Percentiles rank a stretch among this genome's conserved stretches.
Evolutionary conservation across 2,329 filamentous ascomycete species (phyloP).

Genomic region (Bipolaris sorokiniana): DNA sequence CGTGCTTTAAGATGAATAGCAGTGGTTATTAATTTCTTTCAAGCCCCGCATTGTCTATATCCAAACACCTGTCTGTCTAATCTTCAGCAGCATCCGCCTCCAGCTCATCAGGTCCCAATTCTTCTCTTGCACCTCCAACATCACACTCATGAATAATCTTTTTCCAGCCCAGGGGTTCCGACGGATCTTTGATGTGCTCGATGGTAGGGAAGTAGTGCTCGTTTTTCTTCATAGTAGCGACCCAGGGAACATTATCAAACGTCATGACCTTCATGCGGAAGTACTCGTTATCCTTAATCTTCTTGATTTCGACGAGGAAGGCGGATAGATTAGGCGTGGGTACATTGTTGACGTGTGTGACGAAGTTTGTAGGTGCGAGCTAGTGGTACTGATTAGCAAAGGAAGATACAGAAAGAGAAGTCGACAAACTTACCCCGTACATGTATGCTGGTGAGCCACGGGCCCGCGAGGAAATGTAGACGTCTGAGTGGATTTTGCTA

Average conservation of each 20-base stretch:
- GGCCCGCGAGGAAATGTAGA: constrained; percentile 85
- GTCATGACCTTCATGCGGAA: constrained; percentile 97
- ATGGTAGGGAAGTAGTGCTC: constrained; percentile 87
- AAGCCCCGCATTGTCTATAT: too few relatives aligned
- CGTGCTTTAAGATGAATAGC: too few relatives aligned
- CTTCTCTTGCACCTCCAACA: constrained; percentile 44
- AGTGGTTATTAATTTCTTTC: too few relatives aligned
- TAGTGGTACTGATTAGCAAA: constrained; percentile 54
- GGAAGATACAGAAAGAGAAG: constrained; percentile 49
- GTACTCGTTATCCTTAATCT: constrained; percentile 96
- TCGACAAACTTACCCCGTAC: constrained; percentile 40
- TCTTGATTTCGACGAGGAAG: constrained; percentile 80
- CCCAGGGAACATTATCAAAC: constrained; percentile 98
- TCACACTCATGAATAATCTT: constrained; percentile 62
- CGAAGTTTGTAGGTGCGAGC: constrained; percentile 96
- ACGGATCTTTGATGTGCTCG: constrained; percentile 66
- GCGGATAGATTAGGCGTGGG: constrained; percentile 80
- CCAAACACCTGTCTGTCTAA: constrained; percentile 2
- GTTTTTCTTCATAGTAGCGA: constrained; percentile 99
- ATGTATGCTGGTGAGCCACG: constrained; percentile 47
- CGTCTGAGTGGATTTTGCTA: constrained; percentile 91
- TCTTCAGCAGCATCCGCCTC: constrained; percentile 37
- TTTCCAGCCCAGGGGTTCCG: constrained; percentile 62
- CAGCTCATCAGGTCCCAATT: constrained; percentile 34
- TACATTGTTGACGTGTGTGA: constrained; percentile 92